phyloP scores from a whole-genome alignment of 2,329 filamentous ascomycete species.

The Alternaria incomplexa region DNA sequence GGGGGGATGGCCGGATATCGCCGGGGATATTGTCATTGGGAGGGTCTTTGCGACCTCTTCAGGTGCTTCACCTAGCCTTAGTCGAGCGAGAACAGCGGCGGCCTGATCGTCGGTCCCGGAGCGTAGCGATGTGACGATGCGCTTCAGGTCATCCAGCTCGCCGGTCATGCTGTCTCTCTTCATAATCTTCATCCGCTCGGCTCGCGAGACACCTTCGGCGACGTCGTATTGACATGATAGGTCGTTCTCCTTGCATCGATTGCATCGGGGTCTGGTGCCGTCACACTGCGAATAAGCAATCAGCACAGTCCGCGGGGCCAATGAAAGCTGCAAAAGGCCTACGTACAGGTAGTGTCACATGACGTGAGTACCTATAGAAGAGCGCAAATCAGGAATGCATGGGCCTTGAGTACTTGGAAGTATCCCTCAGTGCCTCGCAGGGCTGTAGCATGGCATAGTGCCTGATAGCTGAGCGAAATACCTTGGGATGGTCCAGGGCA shows the following conservation, averaged over 20 bases:
- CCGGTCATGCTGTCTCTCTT: conserved; percentile 26
- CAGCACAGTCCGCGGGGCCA: not conserved
- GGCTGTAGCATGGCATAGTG: not conserved
- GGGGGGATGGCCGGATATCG: conserved; percentile 14
- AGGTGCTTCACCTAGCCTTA: conserved; percentile 27
- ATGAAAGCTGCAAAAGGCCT: not conserved
- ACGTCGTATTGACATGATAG: conserved; percentile 31
- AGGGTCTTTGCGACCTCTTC: conserved; percentile 28
- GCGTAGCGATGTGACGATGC: conserved; percentile 24
- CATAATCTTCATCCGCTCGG: conserved; percentile 33
- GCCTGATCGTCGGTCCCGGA: conserved; percentile 30
- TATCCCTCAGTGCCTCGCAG: not conserved
- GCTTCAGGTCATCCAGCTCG: conserved; percentile 28
- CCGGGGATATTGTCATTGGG: conserved; percentile 11
- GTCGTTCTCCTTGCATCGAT: conserved; percentile 27
- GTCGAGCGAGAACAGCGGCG: conserved; percentile 22
- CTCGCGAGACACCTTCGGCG: conserved; percentile 30
- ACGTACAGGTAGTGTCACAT: conserved; percentile 13
- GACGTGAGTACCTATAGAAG: conserved; percentile 11
- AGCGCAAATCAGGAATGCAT: not conserved
- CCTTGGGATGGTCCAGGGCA: not conserved
- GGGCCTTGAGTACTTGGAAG: not conserved
- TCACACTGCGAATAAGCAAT: conserved; percentile 24
- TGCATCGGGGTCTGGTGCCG: conserved; percentile 28
- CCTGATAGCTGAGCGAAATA: not conserved